Evolutionary conservation across 163 green algal species (phyloP), one percentile per base, ranked within the genome.

Genomic region (Scenedesmus sp.): DNA sequence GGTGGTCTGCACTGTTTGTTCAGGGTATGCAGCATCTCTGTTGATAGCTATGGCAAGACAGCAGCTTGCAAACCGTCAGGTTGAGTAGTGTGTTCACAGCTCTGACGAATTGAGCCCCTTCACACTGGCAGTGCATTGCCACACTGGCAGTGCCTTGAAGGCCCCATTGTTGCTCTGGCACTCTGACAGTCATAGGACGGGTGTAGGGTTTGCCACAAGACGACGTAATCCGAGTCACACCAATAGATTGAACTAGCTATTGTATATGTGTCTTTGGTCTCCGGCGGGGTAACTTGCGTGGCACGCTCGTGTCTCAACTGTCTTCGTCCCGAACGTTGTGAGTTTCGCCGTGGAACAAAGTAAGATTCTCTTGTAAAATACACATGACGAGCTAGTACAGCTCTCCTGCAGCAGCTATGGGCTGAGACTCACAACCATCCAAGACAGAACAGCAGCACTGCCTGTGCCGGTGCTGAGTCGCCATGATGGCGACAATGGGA

Each of bases 401-500:
- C 23, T 52, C 70, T 7, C 46, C 3, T 79, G 23, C 4, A 2
- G 70, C 70, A 79, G 70, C 70, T 79, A 79, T 79, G 70, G 70
- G 70, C 70, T 79, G 70, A 79, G 1, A 79, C 70, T 2, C 70
- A 79, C 5, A 79, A 79, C 70, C 70, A 79, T 52, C 70, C 13
- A 23, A 79, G 70, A 52, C 70, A 52, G 23, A 79, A 79, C 70
- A 79, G 23, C 70, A 79, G 70, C 70, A 79, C 70, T 79, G 70
- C 70, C 23, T 52, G 70, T 79, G 70, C 13, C 18, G 5, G 18
- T 15, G 70, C 46, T 52, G 70, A 79, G 70, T 79, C 26, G 66
- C 16, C 70, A 52, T 79, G 12, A 77, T 76, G 67, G 67, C 83
- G 6, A 52, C 86, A 18, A 86, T 91, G 87, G 74, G 73, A 18